Evolutionary conservation across 331 rosid species (phyloP), one percentile per base, ranked within the genome.

Genomic region (Pyrus hybrid): DNA sequence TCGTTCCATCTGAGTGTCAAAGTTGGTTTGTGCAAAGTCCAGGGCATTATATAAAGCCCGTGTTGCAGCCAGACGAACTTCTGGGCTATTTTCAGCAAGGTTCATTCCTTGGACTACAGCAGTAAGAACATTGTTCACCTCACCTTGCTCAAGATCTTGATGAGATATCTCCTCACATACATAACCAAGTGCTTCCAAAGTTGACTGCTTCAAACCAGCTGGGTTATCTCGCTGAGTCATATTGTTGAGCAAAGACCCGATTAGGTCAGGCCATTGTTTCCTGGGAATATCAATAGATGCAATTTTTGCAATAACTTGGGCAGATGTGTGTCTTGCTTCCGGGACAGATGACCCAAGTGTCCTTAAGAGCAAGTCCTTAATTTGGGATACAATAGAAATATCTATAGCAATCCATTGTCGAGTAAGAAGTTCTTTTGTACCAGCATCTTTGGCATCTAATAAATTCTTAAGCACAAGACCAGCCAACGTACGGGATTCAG

Each of bases 71-170:
- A 84, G 85, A 57, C 76, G 84, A 49, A 84, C 85, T 51, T 84
- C 87, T 10, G 77, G 70, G 20, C 72, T 74, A 57, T 80, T 82
- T 28, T 77, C 87, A 58, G 85, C 75, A 32, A 70, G 67, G 58
- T 84, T 84, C 87, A 84, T 84, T 22, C 87, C 87, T 60, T 84
- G 85, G 63, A 84, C 87, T 7, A 84, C 87, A 74, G 87, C 87
- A 28, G 87, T 84, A 67, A 84, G 87, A 64, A 80, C 78, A 22
- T 71, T 30, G 61, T 84, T 84, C n/a, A 84, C 87, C 71, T 84
- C 85, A 3, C 68, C 85, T 66, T 84, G 85, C 74, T 49, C 87
- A 28, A 84, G 87, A 66, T 80, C 85, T 35, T 28, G 60, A 77
- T 77, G 85, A 10, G 87, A 84, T 33, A 84, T 84, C 78, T 84